Percentiles rank a stretch among this genome's conserved stretches.
phyloP scores from a whole-genome alignment of 306 rosid genomes.

The Citrullus amarus region DNA sequence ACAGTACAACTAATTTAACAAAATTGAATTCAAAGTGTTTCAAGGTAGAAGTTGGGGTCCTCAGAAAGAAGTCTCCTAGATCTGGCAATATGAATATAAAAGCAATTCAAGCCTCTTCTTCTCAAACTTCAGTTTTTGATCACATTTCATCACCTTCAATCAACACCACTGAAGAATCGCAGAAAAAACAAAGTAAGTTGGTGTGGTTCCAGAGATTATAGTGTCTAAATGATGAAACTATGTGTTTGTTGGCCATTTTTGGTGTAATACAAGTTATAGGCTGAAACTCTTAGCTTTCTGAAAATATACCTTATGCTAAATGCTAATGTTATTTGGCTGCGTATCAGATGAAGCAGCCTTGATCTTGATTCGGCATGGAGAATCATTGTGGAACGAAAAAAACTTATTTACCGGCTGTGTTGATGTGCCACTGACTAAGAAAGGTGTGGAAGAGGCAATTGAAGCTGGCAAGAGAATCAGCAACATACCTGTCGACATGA shows the following conservation, averaged over 20 bases:
- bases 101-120: slow-evolving; percentile 43
- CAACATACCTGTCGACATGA: slow-evolving; percentile 85
- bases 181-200: slow-evolving; percentile 69
- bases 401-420: slow-evolving; percentile 98
- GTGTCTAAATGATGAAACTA: neutral
- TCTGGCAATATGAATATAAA: slow-evolving; percentile 17
- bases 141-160: slow-evolving; percentile 46
- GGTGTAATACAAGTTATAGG: neutral
- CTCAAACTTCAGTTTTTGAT: slow-evolving; percentile 64
- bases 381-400: slow-evolving; percentile 92
- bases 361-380: slow-evolving; percentile 91
- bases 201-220: neutral
- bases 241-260: neutral
- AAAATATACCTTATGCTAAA: slow-evolving; percentile 9
- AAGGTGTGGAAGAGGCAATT: slow-evolving; percentile 94
- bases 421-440: slow-evolving; percentile 87
- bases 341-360: slow-evolving; percentile 78
- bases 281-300: slow-evolving; percentile 1
- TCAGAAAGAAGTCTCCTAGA: slow-evolving; percentile 23
- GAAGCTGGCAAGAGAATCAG: slow-evolving; percentile 99
- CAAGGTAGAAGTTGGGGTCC: slow-evolving; percentile 31
- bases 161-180: slow-evolving; percentile 31
- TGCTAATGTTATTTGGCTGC: slow-evolving; percentile 6
- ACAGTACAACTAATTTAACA: slow-evolving; percentile 18
- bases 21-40: slow-evolving; percentile 35